These are phyloP conservation scores for Penstemon barbatus DNA, from an alignment of 257 asterid species.

Conservation along the genomic window DNA sequence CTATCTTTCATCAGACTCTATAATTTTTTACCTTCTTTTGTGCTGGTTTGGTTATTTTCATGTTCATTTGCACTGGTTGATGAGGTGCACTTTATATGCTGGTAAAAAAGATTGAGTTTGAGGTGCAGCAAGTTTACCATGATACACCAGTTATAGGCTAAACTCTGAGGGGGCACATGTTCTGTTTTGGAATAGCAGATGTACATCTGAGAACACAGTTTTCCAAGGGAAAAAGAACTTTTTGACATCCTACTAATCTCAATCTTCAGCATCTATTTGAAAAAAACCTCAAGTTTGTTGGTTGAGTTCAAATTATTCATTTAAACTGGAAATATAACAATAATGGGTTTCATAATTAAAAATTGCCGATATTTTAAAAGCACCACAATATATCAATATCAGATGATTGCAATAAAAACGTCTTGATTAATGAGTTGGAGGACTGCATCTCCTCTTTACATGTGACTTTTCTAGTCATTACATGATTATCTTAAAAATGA, in stretches of 20 bases:
- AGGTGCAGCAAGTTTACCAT: slow-evolving; percentile 15
- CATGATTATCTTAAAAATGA: too few relatives aligned
- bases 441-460: too few relatives aligned
- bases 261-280: slow-evolving; percentile 5
- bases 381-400: too few relatives aligned
- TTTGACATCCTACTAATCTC: slow-evolving; percentile 5
- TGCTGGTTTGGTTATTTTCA: slow-evolving; percentile 15
- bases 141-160: slow-evolving; percentile 2
- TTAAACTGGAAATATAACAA: too few relatives aligned
- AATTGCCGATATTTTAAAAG: too few relatives aligned
- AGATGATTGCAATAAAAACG: too few relatives aligned
- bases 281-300: background rate
- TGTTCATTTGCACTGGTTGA: slow-evolving; percentile 20
- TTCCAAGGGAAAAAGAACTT: background rate
- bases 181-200: too few relatives aligned
- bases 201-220: background rate
- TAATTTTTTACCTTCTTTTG: slow-evolving; percentile 3
- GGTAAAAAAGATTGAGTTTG: slow-evolving; percentile 14
- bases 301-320: background rate
- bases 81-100: slow-evolving; percentile 16
- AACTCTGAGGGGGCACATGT: too few relatives aligned
- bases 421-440: too few relatives aligned
- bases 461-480: too few relatives aligned
- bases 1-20: slow-evolving; percentile 12
- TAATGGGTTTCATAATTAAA: too few relatives aligned